These are phyloP conservation scores for Rickenella mellea DNA, from an alignment of 768 basidiomycete genomes.

Conservation along the genomic window DNA sequence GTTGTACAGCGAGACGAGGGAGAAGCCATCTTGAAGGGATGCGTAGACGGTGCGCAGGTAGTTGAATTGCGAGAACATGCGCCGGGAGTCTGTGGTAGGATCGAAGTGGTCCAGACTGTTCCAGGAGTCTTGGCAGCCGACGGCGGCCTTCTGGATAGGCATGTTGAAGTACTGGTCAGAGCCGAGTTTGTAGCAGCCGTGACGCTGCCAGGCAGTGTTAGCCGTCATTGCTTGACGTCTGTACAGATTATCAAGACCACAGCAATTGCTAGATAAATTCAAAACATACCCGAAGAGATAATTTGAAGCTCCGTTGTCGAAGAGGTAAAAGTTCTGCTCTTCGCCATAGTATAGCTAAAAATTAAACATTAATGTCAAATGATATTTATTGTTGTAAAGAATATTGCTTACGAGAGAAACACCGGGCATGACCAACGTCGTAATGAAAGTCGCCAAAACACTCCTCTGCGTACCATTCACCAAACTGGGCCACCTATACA, in stretches of 20 bases:
- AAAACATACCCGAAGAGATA: constrained; percentile 74
- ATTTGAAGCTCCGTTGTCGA: constrained; percentile 82
- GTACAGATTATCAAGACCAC: constrained; percentile 4
- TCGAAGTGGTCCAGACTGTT: constrained; percentile 94
- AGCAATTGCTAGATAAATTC: neutral
- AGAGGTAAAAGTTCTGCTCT: constrained; percentile 84
- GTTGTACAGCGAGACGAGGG: constrained; percentile 75
- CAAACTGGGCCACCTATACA: constrained; percentile 88
- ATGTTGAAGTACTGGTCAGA: constrained; percentile 93
- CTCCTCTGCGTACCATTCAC: constrained; percentile 75
- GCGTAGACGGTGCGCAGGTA: constrained; percentile 60
- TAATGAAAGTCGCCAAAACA: constrained; percentile 70
- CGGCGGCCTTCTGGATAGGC: constrained; percentile 65
- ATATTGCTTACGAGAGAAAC: constrained; percentile 53
- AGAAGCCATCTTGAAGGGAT: constrained; percentile 78
- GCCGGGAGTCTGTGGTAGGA: constrained; percentile 70
- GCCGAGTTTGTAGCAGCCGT: constrained; percentile 86
- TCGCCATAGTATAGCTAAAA: constrained; percentile 77
- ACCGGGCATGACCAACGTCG: constrained; percentile 77
- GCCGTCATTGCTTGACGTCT: constrained; percentile 90
- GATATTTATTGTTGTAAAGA: neutral
- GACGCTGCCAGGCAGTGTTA: constrained; percentile 82
- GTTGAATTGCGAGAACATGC: constrained; percentile 65
- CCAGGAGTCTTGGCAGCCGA: constrained; percentile 87
- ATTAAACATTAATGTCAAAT: constrained; percentile 6